Percentiles rank a stretch among this genome's conserved stretches.
These are phyloP conservation scores for Berkeleyomyces basicola DNA, from an alignment of 2,329 filamentous ascomycete genomes.

Conservation along the genomic window DNA sequence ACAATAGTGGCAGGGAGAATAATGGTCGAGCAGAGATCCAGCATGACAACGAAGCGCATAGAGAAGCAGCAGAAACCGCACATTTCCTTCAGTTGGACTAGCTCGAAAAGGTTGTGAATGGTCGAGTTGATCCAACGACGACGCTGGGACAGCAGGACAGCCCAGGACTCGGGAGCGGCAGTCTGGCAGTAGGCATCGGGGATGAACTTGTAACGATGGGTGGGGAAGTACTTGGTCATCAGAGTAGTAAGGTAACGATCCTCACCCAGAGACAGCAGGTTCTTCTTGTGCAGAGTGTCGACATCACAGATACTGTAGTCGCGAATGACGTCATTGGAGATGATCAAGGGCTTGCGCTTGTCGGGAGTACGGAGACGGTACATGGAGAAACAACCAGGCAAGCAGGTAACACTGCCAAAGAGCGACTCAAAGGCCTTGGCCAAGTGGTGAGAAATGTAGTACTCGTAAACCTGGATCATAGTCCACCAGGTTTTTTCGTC, in stretches of 20 bases:
- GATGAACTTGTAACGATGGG: conserved; percentile 92
- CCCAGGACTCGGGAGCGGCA: conserved; percentile 86
- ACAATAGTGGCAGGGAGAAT: conserved; percentile 78
- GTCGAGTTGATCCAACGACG: conserved; percentile 99
- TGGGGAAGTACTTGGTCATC: conserved; percentile 95
- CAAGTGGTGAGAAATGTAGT: conserved; percentile 96
- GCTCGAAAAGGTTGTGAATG: conserved; percentile 84
- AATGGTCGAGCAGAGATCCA: conserved; percentile 84
- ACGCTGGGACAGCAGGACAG: conserved; percentile 87
- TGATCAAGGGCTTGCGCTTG: conserved; percentile 85
- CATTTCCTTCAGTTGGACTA: conserved; percentile 80
- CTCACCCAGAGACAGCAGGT: conserved; percentile 80
- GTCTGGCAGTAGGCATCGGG: conserved; percentile 86
- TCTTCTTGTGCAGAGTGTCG: conserved; percentile 95
- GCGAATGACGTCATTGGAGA: conserved; percentile 69
- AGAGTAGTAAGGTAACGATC: conserved; percentile 94
- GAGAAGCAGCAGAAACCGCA: conserved; percentile 98
- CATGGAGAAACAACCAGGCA: conserved; percentile 99
- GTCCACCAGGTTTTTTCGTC: conserved; percentile 95
- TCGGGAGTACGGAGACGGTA: conserved; percentile 90
- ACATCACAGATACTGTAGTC: conserved; percentile 83
- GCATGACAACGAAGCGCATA: conserved; percentile 91
- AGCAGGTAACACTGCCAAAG: conserved; percentile 94
- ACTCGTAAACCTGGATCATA: conserved; percentile 99
- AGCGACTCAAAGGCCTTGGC: conserved; percentile 95